Evolutionary conservation across 257 asterid genomes (phyloP).

Genomic region (Anisodus acutangulus): DNA sequence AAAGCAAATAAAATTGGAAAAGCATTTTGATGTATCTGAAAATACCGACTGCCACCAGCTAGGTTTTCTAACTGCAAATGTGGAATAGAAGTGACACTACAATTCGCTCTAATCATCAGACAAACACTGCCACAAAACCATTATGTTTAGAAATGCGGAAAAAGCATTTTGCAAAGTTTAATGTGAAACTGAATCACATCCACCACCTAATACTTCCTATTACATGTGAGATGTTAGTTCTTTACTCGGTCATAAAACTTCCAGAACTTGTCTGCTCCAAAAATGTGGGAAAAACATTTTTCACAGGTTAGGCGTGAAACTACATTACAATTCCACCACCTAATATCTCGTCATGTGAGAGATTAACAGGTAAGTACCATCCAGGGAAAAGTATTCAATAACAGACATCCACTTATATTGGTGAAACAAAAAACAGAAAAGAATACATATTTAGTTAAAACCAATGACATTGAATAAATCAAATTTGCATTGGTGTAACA

Average conservation of each 20-base stretch:
- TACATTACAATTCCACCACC: not conserved
- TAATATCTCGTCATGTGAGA: not conserved
- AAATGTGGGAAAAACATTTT: not conserved
- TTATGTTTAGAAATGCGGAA: not conserved
- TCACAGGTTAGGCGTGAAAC: not conserved
- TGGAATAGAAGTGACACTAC: constrained; percentile 4
- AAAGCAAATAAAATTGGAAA: not conserved
- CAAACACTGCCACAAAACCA: not conserved
- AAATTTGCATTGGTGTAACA: constrained; percentile 4
- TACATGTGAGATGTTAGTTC: constrained; percentile 17
- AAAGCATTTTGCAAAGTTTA: not conserved
- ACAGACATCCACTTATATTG: constrained; percentile 2
- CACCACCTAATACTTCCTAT: constrained; percentile 16
- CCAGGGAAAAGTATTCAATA: not conserved
- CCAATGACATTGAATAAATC: constrained; percentile 17
- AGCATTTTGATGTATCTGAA: not conserved
- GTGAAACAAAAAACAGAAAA: not conserved
- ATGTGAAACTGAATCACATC: constrained; percentile 21
- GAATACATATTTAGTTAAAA: not conserved
- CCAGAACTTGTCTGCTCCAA: not conserved
- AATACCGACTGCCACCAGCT: not conserved
- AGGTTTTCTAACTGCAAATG: not conserved
- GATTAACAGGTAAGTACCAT: not conserved
- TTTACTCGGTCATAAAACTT: not conserved
- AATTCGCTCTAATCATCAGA: constrained; percentile 8